Base-by-base conservation (phyloP, 768 basidiomycete species). In the Dioszegia crocea region DNA sequence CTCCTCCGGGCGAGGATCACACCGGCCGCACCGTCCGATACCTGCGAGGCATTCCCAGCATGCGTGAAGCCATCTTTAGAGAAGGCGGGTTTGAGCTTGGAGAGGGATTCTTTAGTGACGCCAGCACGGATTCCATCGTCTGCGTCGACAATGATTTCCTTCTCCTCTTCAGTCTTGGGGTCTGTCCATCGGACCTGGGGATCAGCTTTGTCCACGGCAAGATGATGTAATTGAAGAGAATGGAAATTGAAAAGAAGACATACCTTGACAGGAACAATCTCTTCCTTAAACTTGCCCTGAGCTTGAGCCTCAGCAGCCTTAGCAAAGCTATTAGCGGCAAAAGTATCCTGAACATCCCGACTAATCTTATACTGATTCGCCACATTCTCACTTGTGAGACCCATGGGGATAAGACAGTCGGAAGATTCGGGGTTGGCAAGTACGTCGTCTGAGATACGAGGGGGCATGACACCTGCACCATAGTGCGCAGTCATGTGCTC, bases 11-110 rank as follows among this genome's bases (percentile, higher is more conserved):
- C 89, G 62, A 96, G 77, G 46, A 96, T 82, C 56, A 87, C 85
- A 12, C 92, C 74, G 1, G 88, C 92, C 14, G 91, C 94, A 38
- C 96, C 94, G 71, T 99, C 94, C 1, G 93, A 92, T 16, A 97
- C 76, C 59, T 79, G 78, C 16, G 76, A 78, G n/a, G 78, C 76
- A 63, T 80, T 80, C 23, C 80, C 80, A n/a, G 80, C 80, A 57
- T 80, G 79, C 3, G 80, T 81, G 6, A 73, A 61, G 36, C 80
- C 80, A 12, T 78, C 76, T 67, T 79, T 79, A 16, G 70, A 63
- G 76, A 98, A 99, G 2, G 84, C 91, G 4, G 93, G 86, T 73
- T 93, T 94, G 64, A 97, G 80, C 61, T 82, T 83, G 19, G 84
- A 74, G 14, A 99, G 83, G 1, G 84, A 84, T 67, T 93, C 88